A percentile compares a stretch with the other conserved stretches of the same genome.
These are phyloP conservation scores for Globisporangium orthogonon DNA, from an alignment of 352 stramenopile genomes.

Conservation along the genomic window DNA sequence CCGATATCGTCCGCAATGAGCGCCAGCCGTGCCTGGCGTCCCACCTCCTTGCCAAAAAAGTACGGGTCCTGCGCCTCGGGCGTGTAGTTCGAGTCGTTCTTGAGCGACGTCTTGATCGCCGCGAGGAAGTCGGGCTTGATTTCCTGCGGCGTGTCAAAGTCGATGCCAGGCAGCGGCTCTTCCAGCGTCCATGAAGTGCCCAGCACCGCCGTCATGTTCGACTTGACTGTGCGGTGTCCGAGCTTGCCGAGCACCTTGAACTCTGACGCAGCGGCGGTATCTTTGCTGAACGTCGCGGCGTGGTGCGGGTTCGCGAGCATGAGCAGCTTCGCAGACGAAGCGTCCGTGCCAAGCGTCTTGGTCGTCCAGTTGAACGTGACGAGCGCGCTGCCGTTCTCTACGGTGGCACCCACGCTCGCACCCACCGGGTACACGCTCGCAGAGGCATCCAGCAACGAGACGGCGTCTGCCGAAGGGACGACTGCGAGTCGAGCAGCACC, in stretches of 20 bases:
- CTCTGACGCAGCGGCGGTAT: slow-evolving; percentile 9
- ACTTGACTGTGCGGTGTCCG: slow-evolving; percentile 73
- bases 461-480: slow-evolving; percentile 27
- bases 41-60: slow-evolving; percentile 86
- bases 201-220: slow-evolving; percentile 66
- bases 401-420: slow-evolving; percentile 30
- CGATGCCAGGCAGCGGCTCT: slow-evolving; percentile 43
- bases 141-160: slow-evolving; percentile 32
- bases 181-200: slow-evolving; percentile 58
- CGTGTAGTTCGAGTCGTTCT: slow-evolving; percentile 65
- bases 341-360: slow-evolving; percentile 26
- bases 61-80: slow-evolving; percentile 67
- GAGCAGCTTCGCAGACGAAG: slow-evolving; percentile 27
- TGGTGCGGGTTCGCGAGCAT: slow-evolving; percentile 80
- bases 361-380: slow-evolving; percentile 62
- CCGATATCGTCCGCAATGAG: slow-evolving; percentile 79
- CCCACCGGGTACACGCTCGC: slow-evolving; percentile 48
- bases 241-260: slow-evolving; percentile 44
- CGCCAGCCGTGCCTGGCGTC: slow-evolving; percentile 59
- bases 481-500: slow-evolving; percentile 52
- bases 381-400: slow-evolving; percentile 19
- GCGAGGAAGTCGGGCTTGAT: slow-evolving; percentile 27
- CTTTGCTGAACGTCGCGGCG: slow-evolving; percentile 30
- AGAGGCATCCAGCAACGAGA: slow-evolving; percentile 38
- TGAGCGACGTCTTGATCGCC: slow-evolving; percentile 45